Evolutionary conservation across 805 yeast species (phyloP), one percentile per base, ranked within the genome.

Genomic region (Danielozyma ontarioensis): DNA sequence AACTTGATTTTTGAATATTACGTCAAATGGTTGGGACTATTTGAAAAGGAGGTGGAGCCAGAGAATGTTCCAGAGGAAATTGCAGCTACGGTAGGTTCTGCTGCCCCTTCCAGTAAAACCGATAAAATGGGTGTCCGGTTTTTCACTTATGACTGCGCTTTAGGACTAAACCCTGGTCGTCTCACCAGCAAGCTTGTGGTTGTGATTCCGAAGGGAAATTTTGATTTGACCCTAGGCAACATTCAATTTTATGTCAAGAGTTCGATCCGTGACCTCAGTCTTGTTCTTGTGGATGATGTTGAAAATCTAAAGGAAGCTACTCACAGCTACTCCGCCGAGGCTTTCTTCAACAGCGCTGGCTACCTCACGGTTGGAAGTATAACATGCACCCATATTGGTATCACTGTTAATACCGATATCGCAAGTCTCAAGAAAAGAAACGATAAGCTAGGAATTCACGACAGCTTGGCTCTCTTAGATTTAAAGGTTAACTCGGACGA

Each of bases 251-350:
- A 51, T 35, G 37, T 68, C 4, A 73, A 68, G 34, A 48, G 72
- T 10, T 69, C 79, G 0, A 51, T 81, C 5, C 65, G 80, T 28
- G 65, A 72, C 4, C 50, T 78, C 0, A 56, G 71, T 0, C 32
- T 83, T 3, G 54, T 80, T 8, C 51, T 87, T 22, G 76, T 83
- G 30, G 96, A 87, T 57, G 93, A 86, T 36, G 28, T 40, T 3
- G 36, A 40, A 7, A 39, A 45, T 28, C 13, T 50, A 5, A 32
- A 11, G 18, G 13, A 30, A 33, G 8, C 22, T 31, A 7, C 29
- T 24, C 8, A 15, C 16, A 17, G 21, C 18, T 13, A 28, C 31
- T 16, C 74, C 0, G 68, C 70, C 30, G 40, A 58, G 1, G 50
- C 70, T 0, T 62, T 62, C 36, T 65, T 68, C 37, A 50, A 57